Base-by-base conservation (phyloP, 192 early-diverging fungal species). In the Backusella mclennaniae region DNA sequence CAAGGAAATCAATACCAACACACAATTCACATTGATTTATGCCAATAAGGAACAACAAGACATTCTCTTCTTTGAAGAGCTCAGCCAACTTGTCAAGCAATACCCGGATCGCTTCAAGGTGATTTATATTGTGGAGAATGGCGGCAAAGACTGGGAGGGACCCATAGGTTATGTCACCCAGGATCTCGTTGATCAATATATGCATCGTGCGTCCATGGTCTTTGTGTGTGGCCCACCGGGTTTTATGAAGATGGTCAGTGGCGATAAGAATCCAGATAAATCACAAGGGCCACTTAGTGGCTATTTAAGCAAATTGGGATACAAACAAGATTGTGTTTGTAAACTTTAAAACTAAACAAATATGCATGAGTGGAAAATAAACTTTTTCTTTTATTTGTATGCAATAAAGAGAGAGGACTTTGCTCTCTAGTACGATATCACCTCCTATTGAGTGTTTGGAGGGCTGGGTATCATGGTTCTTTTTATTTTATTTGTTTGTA, bases 241-340 rank as follows among this genome's bases (percentile, higher is more conserved):
- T 26, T 91, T 95, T 90, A 84, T 96, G 80, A 87, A 84, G 71
- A 49, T 81, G 7, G 73, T 96, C 59, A 90, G 91, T 78, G 97
- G 97, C 12, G 63, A 83, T 69, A 98, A 98, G 89, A 90, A 88
- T 8, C 87, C 87, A 35, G 92, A 96, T 81, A 92, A 83, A 68
- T 89, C 87, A 21, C 97, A 97, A 83, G 97, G 97, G 35, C 86
- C 90, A 35, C 78, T 98, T 39, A 82, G 80, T 15, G 97, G 97
- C 52, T 82, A 95, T 21, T 85, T 98, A 44, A 91, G 92, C 87
- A 86, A 90, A 78, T 76, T 49, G 23, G 76, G 72, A 15, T 35
- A 69, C 82, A 35, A 69, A 88, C 35, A 36, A 21, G 41, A 39
- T 5, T 41, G 35, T 36, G 35, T 69, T 41, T 21, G 35, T 69